Conservation (phyloP, 1,284 basidiomycete genomes). For the Amylostereum chailletii region DNA sequence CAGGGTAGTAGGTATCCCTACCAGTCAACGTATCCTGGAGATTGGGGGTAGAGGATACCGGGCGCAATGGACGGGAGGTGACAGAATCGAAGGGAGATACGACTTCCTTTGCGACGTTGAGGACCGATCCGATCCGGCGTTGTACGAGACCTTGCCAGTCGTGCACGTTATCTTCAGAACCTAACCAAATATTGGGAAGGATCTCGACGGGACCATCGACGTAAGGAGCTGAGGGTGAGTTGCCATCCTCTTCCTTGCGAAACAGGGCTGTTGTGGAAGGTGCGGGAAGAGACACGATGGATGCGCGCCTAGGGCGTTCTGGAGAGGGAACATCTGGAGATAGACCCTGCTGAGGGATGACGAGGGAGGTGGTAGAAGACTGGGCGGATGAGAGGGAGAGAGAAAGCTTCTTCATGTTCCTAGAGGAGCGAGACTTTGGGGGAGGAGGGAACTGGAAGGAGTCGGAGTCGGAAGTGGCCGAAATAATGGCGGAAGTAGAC, state of each 20-base stretch:
- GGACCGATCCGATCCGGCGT: constrained; percentile 70
- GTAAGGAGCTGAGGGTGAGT: constrained; percentile 62
- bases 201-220: constrained; percentile 82
- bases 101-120: constrained; percentile 96
- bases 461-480: constrained; percentile 44
- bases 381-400: constrained; percentile 55
- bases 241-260: constrained; percentile 58
- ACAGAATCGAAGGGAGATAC: constrained; percentile 62
- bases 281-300: constrained; percentile 55
- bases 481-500: constrained; percentile 38
- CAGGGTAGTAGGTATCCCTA: constrained; percentile 50
- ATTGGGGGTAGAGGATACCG: constrained; percentile 62
- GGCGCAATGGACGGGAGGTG: constrained; percentile 37
- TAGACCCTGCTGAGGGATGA: constrained; percentile 21
- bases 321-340: constrained; percentile 18
- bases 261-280: constrained; percentile 40
- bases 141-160: constrained; percentile 68
- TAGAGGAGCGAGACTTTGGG: constrained; percentile 33
- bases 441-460: constrained; percentile 33
- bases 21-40: constrained; percentile 29
- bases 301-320: constrained; percentile 44
- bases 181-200: constrained; percentile 85
- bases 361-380: constrained; percentile 44
- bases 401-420: constrained; percentile 73
- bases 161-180: constrained; percentile 88